Percentiles rank a stretch among this genome's conserved stretches.
These are phyloP conservation scores for Giardia muris DNA, from an alignment of 208 protist genomes.

Conservation along the genomic window DNA sequence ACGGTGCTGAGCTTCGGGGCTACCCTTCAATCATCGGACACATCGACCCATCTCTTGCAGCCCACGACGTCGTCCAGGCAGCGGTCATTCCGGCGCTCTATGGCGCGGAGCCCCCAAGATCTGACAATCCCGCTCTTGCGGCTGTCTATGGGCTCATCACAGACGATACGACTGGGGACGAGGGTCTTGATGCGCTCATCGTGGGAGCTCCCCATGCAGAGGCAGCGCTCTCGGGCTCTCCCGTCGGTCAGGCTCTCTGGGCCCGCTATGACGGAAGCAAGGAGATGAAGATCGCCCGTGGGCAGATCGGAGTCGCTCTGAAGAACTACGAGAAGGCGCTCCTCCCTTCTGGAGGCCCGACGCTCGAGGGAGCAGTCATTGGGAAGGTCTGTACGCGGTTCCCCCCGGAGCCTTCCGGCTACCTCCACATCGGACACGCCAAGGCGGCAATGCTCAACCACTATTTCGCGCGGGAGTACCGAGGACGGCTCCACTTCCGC, in stretches of 20 bases:
- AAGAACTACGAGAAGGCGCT: constrained; percentile 21
- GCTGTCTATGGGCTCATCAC: no score
- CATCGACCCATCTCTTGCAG: neutral
- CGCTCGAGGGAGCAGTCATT: neutral
- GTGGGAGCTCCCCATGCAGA: neutral
- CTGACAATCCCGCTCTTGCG: no score
- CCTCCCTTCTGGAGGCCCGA: neutral
- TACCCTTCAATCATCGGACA: neutral
- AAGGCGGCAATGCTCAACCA: constrained; percentile 91
- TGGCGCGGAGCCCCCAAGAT: no score
- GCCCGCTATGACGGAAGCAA: neutral
- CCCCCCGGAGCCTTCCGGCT: constrained; percentile 82
- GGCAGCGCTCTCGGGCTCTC: neutral
- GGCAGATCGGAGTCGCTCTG: neutral
- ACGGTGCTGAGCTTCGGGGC: neutral
- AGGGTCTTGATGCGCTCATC: neutral
- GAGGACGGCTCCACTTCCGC: constrained; percentile 85
- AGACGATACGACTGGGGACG: neutral
- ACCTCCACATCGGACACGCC: constrained; percentile 86
- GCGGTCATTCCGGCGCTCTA: neutral
- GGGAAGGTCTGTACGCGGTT: constrained; percentile 72
- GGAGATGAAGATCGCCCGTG: neutral
- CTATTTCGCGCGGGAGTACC: constrained; percentile 75
- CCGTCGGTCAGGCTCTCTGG: neutral
- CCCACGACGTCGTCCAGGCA: no score